Evolutionary conservation across 2,329 filamentous ascomycete species (phyloP).

Genomic region (Colletotrichum siamense): DNA sequence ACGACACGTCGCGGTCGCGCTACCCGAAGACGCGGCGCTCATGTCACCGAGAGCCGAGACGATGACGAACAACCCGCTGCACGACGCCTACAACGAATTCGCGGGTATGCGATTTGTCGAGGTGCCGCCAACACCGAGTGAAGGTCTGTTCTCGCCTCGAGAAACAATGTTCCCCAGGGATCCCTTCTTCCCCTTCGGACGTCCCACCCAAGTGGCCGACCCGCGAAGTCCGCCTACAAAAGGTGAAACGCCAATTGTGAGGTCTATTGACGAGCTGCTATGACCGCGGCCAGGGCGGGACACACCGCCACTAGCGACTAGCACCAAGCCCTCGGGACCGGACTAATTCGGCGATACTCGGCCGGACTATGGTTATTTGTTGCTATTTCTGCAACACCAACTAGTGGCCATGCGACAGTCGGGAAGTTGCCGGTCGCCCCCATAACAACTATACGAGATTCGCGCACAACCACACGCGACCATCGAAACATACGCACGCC

Average conservation of each 20-base stretch:
- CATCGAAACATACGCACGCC: not conserved
- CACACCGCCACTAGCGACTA: constrained; percentile 9
- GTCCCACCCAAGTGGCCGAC: constrained; percentile 60
- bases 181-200: constrained; percentile 56
- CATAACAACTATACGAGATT: not conserved
- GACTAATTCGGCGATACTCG: constrained; percentile 5
- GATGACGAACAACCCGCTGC: constrained; percentile 74
- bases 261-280: constrained; percentile 80
- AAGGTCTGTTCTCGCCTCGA: constrained; percentile 59
- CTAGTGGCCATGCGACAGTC: not conserved
- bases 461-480: not conserved
- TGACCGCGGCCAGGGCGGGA: constrained; percentile 41
- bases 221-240: constrained; percentile 78
- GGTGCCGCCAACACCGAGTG: constrained; percentile 55
- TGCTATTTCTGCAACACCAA: constrained; percentile 1
- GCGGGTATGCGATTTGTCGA: constrained; percentile 59
- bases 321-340: not conserved
- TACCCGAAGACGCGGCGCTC: constrained; percentile 58
- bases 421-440: not conserved
- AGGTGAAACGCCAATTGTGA: constrained; percentile 76
- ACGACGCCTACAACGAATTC: constrained; percentile 48
- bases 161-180: constrained; percentile 59
- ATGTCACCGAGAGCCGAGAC: constrained; percentile 76
- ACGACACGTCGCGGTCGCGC: constrained; percentile 39
- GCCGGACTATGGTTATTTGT: not conserved